Percentiles rank a stretch among this genome's conserved stretches.
phyloP scores from a whole-genome alignment of 805 yeast genomes.

The Monosporozyma solicola region DNA sequence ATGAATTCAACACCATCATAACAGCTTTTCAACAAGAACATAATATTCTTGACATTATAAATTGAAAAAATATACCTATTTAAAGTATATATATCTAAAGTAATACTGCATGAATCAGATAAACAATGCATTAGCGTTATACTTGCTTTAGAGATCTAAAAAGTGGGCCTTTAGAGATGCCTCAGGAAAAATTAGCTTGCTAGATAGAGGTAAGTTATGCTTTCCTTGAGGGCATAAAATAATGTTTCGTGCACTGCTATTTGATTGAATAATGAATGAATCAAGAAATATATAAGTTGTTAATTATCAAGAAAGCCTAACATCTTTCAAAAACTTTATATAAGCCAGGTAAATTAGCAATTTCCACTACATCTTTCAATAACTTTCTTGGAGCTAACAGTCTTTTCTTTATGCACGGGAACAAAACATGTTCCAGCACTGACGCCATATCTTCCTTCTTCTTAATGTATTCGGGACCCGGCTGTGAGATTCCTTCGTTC shows the following conservation, averaged over 20 bases:
- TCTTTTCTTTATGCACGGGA: slow-evolving; percentile 55
- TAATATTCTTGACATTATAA: slow-evolving; percentile 10
- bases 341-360: slow-evolving; percentile 86
- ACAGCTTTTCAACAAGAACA: slow-evolving; percentile 15
- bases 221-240: background rate
- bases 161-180: too few relatives aligned
- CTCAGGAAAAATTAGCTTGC: too few relatives aligned
- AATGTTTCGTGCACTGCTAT: background rate
- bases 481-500: slow-evolving; percentile 11
- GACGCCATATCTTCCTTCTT: slow-evolving; percentile 28
- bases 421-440: slow-evolving; percentile 46
- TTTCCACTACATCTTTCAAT: slow-evolving; percentile 54
- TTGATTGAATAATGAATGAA: background rate
- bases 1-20: slow-evolving; percentile 12
- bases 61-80: background rate
- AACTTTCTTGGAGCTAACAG: slow-evolving; percentile 56
- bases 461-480: slow-evolving; percentile 19
- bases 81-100: too few relatives aligned
- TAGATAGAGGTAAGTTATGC: too few relatives aligned
- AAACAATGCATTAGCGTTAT: too few relatives aligned
- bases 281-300: slow-evolving; percentile 1
- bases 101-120: too few relatives aligned
- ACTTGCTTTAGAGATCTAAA: too few relatives aligned
- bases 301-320: slow-evolving; percentile 19
- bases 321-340: slow-evolving; percentile 93